These are phyloP conservation scores for Hypoxylon sp. DNA, from an alignment of 2,329 filamentous ascomycete species.

Conservation along the genomic window DNA sequence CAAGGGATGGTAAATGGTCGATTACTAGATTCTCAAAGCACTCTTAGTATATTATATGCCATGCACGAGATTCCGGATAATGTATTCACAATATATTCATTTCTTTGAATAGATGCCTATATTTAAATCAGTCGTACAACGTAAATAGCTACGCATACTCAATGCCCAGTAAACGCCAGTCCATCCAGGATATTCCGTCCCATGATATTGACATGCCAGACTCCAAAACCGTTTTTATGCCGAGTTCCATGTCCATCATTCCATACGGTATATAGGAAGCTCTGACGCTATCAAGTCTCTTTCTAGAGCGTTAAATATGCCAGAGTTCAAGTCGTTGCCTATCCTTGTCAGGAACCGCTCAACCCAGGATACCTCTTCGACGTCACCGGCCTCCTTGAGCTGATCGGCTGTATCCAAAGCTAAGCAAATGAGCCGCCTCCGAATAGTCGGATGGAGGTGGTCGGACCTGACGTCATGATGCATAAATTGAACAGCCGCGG, in stretches of 20 bases:
- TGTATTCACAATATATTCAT: neutral
- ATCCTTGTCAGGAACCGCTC: constrained; percentile 45
- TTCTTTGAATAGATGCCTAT: neutral
- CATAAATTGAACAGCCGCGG: constrained; percentile 65
- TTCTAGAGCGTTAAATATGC: constrained; percentile 37
- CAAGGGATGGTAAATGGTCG: no score
- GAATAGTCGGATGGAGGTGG: constrained; percentile 5
- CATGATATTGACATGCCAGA: constrained; percentile 12
- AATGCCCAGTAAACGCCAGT: constrained; percentile 40
- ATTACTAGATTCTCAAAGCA: neutral
- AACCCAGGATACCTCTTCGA: constrained; percentile 49
- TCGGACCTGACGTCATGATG: constrained; percentile 31
- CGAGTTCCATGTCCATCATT: constrained; percentile 6
- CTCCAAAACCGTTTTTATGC: neutral
- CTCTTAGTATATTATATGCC: neutral
- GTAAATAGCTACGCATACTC: neutral
- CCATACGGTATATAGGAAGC: constrained; percentile 28
- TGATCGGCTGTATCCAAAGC: constrained; percentile 49
- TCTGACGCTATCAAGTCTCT: constrained; percentile 32
- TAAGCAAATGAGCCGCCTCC: constrained; percentile 43
- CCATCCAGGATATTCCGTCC: constrained; percentile 38
- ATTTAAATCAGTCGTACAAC: neutral
- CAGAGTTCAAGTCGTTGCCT: constrained; percentile 42
- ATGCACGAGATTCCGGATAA: neutral
- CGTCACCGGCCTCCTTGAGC: constrained; percentile 47